Evolutionary conservation across 2,329 filamentous ascomycete species (phyloP).

Genomic region (Ophiostoma ulmi): DNA sequence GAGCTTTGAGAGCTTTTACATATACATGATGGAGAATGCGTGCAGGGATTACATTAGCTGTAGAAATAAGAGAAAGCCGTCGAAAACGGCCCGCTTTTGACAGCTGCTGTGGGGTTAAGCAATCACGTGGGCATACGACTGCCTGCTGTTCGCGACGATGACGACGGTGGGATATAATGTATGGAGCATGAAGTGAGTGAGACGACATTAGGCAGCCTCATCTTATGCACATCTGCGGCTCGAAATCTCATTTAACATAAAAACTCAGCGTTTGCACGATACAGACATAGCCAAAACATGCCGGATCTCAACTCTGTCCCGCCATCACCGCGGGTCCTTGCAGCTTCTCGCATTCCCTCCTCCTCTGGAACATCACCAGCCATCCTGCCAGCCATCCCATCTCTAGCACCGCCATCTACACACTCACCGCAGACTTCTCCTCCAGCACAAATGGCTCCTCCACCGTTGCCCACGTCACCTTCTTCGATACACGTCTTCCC

Average conservation of each 20-base stretch:
- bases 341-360: slow-evolving; percentile 39
- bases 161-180: neutral
- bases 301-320: slow-evolving; percentile 55
- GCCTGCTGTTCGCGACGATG: slow-evolving; percentile 6
- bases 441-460: slow-evolving; percentile 39
- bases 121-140: neutral
- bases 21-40: neutral
- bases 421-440: neutral
- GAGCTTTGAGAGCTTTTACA: neutral
- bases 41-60: slow-evolving; percentile 6
- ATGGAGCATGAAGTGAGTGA: neutral
- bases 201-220: slow-evolving; percentile 5
- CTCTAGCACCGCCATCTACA: neutral
- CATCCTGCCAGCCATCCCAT: neutral
- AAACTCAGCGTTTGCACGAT: neutral
- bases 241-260: neutral
- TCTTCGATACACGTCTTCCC: slow-evolving; percentile 54
- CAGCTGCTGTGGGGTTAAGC: slow-evolving; percentile 1
- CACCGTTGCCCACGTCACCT: slow-evolving; percentile 38
- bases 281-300: slow-evolving; percentile 34
- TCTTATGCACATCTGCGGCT: neutral
- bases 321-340: slow-evolving; percentile 44
- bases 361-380: slow-evolving; percentile 31
- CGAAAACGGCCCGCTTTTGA: neutral
- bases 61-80: slow-evolving; percentile 2